Base-by-base conservation (phyloP, 2,329 filamentous ascomycete genomes). In the Sarocladium brachiariae region DNA sequence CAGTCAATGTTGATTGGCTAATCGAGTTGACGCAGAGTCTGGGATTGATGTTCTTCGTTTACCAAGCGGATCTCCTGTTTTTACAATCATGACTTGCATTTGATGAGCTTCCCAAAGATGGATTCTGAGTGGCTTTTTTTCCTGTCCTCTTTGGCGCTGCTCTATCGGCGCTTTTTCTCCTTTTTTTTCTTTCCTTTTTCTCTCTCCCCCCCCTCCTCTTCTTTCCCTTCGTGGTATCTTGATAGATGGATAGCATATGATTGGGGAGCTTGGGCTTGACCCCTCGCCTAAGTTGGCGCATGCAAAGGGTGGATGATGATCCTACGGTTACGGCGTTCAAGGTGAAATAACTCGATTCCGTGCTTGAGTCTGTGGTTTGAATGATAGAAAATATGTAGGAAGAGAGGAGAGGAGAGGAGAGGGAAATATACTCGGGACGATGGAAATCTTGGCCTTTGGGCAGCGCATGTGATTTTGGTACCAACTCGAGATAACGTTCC, bases 21-120 rank as follows among this genome's bases (percentile, higher is more conserved):
- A n/a, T n/a, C n/a, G n/a, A n/a, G n/a, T n/a, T n/a, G n/a, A n/a
- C n/a, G n/a, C 9, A 59, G 38, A 13, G 58, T 56, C 23, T 59
- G 58, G 39, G 23, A 10, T n/a, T 27, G 39, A 43, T 43, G 10
- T 43, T 19, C 16, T 43, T 43, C 39, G 21, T 43, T 43, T 14
- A 43, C 39, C 39, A 43, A 43, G 39, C 39, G 39, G 39, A 19
- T 9, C 27, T 43, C 19, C n/a, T 11, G 10, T 23, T 39, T 8
- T 14, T 23, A 21, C n/a, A 10, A 25, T 43, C 39, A 43, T 43
- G 39, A 43, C 39, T 43, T 43, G 39, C 39, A 43, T 43, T 43
- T 39, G 9, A 21, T 43, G 23, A 43, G 35, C 35, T 7, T 18
- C 25, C 23, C 25, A 43, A 43, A 27, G 23, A 31, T 8, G 30